phyloP scores from a whole-genome alignment of 495 filamentous ascomycete species.

The Margaritispora aquatica region DNA sequence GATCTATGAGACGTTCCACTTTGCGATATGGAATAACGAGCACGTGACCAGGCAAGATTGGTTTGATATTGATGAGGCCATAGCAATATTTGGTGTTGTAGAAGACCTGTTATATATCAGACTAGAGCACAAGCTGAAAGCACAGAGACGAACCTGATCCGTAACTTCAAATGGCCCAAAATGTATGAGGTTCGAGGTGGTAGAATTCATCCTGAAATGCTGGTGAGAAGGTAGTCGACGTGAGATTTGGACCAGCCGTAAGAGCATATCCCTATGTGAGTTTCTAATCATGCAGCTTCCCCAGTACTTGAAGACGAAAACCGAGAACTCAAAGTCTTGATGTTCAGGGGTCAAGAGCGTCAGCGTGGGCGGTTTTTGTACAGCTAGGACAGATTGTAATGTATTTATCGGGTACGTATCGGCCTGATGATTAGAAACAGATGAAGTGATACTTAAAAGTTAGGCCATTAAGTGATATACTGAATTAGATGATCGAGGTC shows the following conservation, averaged over 20 bases:
- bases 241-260: not conserved
- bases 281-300: not conserved
- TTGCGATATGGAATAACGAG: constrained; percentile 63
- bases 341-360: not conserved
- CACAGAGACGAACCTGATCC: constrained; percentile 38
- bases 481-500: too few species aligned
- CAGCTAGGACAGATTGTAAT: too few species aligned
- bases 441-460: too few species aligned
- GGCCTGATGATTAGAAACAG: too few species aligned
- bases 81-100: constrained; percentile 70
- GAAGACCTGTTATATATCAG: constrained; percentile 58
- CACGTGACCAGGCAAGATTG: constrained; percentile 88
- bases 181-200: constrained; percentile 36
- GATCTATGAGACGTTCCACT: constrained; percentile 68
- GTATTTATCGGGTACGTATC: too few species aligned
- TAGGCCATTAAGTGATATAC: too few species aligned
- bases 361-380: too few species aligned
- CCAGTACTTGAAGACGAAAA: not conserved
- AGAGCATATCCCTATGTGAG: constrained; percentile 2
- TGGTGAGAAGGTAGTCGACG: not conserved
- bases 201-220: constrained; percentile 5
- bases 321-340: not conserved
- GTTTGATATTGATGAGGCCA: constrained; percentile 90
- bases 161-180: constrained; percentile 64
- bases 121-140: not conserved